These are phyloP conservation scores for Tillandsia leiboldiana DNA, from an alignment of 176 grass and related monocot genomes.

Conservation along the genomic window DNA sequence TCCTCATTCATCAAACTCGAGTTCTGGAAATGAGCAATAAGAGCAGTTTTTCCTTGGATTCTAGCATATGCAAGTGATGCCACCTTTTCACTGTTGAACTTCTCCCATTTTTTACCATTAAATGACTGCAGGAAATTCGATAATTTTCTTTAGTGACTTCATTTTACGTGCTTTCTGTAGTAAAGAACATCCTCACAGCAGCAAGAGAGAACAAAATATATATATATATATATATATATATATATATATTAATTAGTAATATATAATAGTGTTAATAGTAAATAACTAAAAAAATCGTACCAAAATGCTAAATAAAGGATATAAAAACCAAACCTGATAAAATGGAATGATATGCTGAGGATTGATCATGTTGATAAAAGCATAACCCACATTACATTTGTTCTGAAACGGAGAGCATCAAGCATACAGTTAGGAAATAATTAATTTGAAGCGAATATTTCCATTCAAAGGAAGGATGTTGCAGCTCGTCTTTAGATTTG, in stretches of 20 bases:
- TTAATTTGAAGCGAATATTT: slow-evolving; percentile 5
- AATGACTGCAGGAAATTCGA: slow-evolving; percentile 46
- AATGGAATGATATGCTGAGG: slow-evolving; percentile 80
- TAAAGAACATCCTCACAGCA: background rate
- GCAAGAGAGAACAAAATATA: background rate
- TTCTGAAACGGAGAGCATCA: slow-evolving; percentile 50
- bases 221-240: background rate
- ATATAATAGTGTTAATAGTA: too few species aligned
- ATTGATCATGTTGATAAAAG: slow-evolving; percentile 96
- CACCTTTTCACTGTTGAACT: slow-evolving; percentile 95
- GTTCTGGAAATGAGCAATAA: slow-evolving; percentile 88
- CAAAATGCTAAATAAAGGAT: background rate
- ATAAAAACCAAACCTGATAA: slow-evolving; percentile 49
- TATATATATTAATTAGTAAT: too few species aligned
- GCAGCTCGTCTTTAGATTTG: background rate
- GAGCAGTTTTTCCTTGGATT: slow-evolving; percentile 78
- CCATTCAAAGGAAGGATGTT: slow-evolving; percentile 5
- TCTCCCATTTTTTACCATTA: slow-evolving; percentile 93
- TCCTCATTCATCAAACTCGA: slow-evolving; percentile 98
- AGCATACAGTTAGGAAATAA: slow-evolving; percentile 11
- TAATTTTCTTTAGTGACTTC: background rate
- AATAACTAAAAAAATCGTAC: background rate
- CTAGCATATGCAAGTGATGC: slow-evolving; percentile 87
- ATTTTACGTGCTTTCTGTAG: too few species aligned
- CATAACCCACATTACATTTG: slow-evolving; percentile 95